These are phyloP conservation scores for Penicillium steckii DNA, from an alignment of 495 filamentous ascomycete species.

Conservation along the genomic window DNA sequence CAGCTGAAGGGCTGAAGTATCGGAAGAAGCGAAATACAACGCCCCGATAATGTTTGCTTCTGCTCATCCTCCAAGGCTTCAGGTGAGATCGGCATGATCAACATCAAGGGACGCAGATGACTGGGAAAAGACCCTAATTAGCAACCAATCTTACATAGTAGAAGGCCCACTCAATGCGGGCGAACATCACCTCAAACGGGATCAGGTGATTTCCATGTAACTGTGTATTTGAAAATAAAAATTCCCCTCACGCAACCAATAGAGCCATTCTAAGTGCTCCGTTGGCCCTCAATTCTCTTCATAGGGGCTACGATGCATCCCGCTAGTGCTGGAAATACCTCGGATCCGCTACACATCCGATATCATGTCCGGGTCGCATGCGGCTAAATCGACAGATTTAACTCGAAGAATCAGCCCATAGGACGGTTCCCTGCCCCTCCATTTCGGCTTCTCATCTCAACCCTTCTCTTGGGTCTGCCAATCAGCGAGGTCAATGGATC, in stretches of 20 bases:
- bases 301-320: background rate
- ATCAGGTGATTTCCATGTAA: background rate
- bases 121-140: conserved; percentile 17
- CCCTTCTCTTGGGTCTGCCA: conserved; percentile 5
- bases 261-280: no score
- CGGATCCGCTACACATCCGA: conserved; percentile 1
- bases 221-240: background rate
- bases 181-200: background rate
- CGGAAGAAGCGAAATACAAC: background rate
- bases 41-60: conserved; percentile 18
- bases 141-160: background rate
- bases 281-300: background rate
- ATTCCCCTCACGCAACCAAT: no score
- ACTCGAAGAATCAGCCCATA: conserved; percentile 17
- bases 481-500: conserved; percentile 3
- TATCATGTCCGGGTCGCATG: conserved; percentile 6
- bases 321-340: conserved; percentile 4
- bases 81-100: conserved; percentile 25
- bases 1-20: background rate
- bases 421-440: conserved; percentile 23
- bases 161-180: background rate
- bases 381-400: conserved; percentile 5
- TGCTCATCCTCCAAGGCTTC: background rate
- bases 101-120: conserved; percentile 12
- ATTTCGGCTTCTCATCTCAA: conserved; percentile 10